Conservation (phyloP, 495 filamentous ascomycete genomes). For the Astrocystis sublimbata region DNA sequence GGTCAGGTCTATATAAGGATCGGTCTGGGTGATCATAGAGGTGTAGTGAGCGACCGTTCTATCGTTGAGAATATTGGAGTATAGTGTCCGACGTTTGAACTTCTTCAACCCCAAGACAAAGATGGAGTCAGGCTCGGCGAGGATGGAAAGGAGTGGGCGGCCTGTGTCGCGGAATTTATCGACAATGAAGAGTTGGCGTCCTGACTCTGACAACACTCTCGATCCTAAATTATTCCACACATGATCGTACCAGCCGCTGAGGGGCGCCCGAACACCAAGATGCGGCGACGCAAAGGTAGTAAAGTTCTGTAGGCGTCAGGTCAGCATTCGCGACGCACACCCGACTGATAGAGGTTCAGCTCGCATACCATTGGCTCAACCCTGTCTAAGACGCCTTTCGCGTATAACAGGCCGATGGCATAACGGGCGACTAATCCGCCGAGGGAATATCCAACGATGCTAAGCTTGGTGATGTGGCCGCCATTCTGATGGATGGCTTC, state of each 20-base stretch:
- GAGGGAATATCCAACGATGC: constrained; percentile 85
- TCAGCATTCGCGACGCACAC: constrained; percentile 18
- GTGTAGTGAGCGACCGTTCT: constrained; percentile 80
- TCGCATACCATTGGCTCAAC: constrained; percentile 70
- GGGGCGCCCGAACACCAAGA: constrained; percentile 78
- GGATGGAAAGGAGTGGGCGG: constrained; percentile 72
- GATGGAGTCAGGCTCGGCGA: constrained; percentile 82
- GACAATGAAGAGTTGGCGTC: constrained; percentile 82
- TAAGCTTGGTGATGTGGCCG: constrained; percentile 73
- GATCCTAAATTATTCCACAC: constrained; percentile 83
- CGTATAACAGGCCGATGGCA: constrained; percentile 79
- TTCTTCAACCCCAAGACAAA: constrained; percentile 76
- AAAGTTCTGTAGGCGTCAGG: constrained; percentile 66
- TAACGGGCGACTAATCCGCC: constrained; percentile 88
- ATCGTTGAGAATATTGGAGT: constrained; percentile 86
- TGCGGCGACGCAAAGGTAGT: constrained; percentile 91
- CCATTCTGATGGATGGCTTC: constrained; percentile 64
- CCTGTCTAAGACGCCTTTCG: constrained; percentile 73
- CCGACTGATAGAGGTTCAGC: not conserved
- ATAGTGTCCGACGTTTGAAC: constrained; percentile 73
- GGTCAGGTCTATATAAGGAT: constrained; percentile 72
- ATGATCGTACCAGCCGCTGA: constrained; percentile 63
- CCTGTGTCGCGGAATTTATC: constrained; percentile 83
- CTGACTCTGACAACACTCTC: constrained; percentile 73
- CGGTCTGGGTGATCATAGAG: constrained; percentile 66